A percentile compares a stretch with the other conserved stretches of the same genome.
phyloP scores from a whole-genome alignment of 139 green algal species.

The Chlamydomonas schloesseri region DNA sequence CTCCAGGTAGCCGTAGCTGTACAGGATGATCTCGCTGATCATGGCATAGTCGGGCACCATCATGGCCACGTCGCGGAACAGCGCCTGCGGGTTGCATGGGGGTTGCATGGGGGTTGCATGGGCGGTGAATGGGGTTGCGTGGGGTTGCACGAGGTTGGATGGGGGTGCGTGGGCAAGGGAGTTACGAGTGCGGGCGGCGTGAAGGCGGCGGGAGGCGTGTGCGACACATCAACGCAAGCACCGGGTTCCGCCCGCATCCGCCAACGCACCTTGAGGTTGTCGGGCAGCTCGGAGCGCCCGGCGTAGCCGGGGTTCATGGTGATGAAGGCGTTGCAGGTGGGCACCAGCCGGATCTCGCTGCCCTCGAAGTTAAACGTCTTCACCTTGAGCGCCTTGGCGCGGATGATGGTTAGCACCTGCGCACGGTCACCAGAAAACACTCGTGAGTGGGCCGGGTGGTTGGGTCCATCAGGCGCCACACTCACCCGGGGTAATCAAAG shows the following conservation, averaged over 20 bases:
- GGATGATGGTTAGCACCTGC: constrained; percentile 73
- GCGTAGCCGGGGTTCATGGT: constrained; percentile 87
- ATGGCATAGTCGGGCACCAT: constrained; percentile 90
- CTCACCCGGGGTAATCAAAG: no score
- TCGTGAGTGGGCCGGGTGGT: no score
- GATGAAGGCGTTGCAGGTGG: constrained; percentile 74
- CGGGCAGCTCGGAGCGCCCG: constrained; percentile 77
- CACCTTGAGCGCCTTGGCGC: constrained; percentile 65
- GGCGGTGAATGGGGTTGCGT: background rate
- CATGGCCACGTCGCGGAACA: constrained; percentile 81
- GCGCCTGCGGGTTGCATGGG: constrained; percentile 22
- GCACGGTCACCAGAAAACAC: no score
- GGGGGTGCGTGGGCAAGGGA: no score
- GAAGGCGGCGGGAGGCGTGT: no score
- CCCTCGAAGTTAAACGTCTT: constrained; percentile 81
- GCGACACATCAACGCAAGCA: no score
- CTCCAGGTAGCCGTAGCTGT: constrained; percentile 81
- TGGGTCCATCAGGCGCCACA: no score
- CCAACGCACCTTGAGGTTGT: constrained; percentile 73
- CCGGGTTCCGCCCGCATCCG: no score
- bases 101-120: background rate
- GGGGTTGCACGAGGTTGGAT: no score
- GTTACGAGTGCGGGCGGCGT: no score
- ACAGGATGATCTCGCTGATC: constrained; percentile 88
- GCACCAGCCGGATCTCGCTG: constrained; percentile 70